Base-by-base conservation (phyloP, 2,329 filamentous ascomycete genomes). In the Kalmusia sp. region DNA sequence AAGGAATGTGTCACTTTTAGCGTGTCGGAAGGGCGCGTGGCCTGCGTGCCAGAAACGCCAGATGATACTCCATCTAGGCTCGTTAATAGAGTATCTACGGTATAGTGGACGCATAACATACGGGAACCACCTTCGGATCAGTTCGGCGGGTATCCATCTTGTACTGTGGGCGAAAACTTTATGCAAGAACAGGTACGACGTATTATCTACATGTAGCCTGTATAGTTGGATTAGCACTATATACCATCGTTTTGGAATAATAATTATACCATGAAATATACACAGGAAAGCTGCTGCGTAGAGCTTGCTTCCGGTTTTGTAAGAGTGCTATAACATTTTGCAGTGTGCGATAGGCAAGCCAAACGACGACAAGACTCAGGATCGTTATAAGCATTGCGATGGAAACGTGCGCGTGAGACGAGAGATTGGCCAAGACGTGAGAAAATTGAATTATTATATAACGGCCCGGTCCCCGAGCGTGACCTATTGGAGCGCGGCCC, bases 21-120 rank as follows among this genome's bases (percentile, higher is more conserved):
- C 11, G n/a, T 45, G 9, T 25, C 28, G 41, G 19, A 45, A 45
- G 25, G 28, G 14, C 22, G 12, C 22, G 28, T 45, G 21, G 7
- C 41, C 41, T 41, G 38, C 38, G 14, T 41, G 38, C 38, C 38
- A 41, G 22, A 41, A 15, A 15, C 38, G 38, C 21, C 21, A 41
- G n/a, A 41, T 41, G 15, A 27, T 15, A 24, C 21, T 41, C 38
- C 38, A 41, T 12, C 38, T 41, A 25, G 12, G 12, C 38, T n/a
- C 7, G 21, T 41, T 17, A 41, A 27, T 28, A 41, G 4, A 22
- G 8, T 22, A 25, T 14, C 11, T 15, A 34, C 5, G n/a, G 8
- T 34, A n/a, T 9, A 15, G 9, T 6, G 9, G n/a, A 34, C 9
- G 5, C 15, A 15, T 34, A 15, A 34, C 31, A 9, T 34, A 35